Percentiles rank a stretch among this genome's conserved stretches.
These are phyloP conservation scores for Blastocystis hominis DNA, from an alignment of 352 stramenopile species.

Conservation along the genomic window DNA sequence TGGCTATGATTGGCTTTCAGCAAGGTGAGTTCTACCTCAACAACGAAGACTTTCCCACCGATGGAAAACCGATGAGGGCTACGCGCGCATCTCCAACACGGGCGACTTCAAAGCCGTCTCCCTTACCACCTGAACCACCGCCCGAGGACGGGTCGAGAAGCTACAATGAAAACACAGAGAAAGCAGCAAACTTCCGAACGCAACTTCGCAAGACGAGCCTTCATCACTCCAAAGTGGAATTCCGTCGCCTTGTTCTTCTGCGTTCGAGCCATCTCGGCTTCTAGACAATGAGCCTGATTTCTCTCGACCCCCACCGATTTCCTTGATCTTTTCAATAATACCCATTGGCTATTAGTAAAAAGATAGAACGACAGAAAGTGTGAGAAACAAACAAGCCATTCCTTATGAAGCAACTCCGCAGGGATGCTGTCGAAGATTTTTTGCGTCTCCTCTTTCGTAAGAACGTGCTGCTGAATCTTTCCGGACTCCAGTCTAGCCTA, in stretches of 20 bases:
- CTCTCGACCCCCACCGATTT: constrained; percentile 71
- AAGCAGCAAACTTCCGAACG: constrained; percentile 6
- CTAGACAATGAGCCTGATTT: constrained; percentile 60
- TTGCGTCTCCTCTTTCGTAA: constrained; percentile 80
- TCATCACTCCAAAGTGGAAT: constrained; percentile 78
- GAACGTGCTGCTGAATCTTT: constrained; percentile 82
- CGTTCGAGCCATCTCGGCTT: constrained; percentile 88
- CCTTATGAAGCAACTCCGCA: constrained; percentile 39
- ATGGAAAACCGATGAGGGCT: constrained; percentile 92
- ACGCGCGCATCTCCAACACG: constrained; percentile 87
- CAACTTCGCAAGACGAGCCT: constrained; percentile 92
- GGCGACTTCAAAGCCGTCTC: constrained; percentile 79
- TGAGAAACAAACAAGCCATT: constrained; percentile 7
- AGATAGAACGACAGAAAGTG: no score
- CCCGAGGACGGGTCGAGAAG: no score
- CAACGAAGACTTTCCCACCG: constrained; percentile 92
- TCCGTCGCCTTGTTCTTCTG: constrained; percentile 91
- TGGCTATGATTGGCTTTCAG: no score
- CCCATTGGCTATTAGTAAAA: constrained; percentile 67
- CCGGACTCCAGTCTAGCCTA: constrained; percentile 62
- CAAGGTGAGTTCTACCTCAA: no score
- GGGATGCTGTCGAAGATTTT: constrained; percentile 72
- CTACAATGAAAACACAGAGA: no score
- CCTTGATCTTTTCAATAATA: constrained; percentile 82
- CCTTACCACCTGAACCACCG: constrained; percentile 61